These are phyloP conservation scores for Ophioceras dolichostomum DNA, from an alignment of 2,329 filamentous ascomycete species.

Conservation along the genomic window DNA sequence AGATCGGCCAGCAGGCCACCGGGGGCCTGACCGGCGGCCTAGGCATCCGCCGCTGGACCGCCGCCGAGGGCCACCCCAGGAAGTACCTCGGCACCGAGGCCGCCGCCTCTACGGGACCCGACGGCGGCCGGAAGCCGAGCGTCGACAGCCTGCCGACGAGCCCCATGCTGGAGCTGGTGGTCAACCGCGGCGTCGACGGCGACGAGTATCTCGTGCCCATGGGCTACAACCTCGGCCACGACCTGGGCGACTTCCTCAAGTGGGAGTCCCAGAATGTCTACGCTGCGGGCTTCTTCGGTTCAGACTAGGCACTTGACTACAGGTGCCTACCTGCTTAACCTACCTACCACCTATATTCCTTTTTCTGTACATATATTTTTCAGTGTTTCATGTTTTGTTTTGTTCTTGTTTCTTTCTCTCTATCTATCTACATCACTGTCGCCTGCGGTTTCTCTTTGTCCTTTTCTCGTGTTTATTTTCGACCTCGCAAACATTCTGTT, in stretches of 20 bases:
- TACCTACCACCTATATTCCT: not conserved
- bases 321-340: no score
- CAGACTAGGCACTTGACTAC: no score
- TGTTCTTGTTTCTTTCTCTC: not conserved
- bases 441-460: not conserved
- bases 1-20: constrained; percentile 4
- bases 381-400: not conserved
- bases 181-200: constrained; percentile 23
- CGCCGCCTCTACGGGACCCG: no score
- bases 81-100: not conserved
- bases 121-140: constrained; percentile 25
- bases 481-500: not conserved
- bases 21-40: constrained; percentile 16
- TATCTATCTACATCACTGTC: not conserved
- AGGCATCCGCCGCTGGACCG: constrained; percentile 22
- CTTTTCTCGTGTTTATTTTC: not conserved
- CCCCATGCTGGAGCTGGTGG: constrained; percentile 35
- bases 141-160: constrained; percentile 34
- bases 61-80: constrained; percentile 13
- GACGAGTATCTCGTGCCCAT: constrained; percentile 35
- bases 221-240: constrained; percentile 48
- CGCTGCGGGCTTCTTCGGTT: constrained; percentile 7
- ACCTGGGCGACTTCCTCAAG: constrained; percentile 43
- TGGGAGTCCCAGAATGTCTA: constrained; percentile 43
- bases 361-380: not conserved